Evolutionary conservation across 495 filamentous ascomycete genomes (phyloP).

Genomic region (Penicillium arizonense): DNA sequence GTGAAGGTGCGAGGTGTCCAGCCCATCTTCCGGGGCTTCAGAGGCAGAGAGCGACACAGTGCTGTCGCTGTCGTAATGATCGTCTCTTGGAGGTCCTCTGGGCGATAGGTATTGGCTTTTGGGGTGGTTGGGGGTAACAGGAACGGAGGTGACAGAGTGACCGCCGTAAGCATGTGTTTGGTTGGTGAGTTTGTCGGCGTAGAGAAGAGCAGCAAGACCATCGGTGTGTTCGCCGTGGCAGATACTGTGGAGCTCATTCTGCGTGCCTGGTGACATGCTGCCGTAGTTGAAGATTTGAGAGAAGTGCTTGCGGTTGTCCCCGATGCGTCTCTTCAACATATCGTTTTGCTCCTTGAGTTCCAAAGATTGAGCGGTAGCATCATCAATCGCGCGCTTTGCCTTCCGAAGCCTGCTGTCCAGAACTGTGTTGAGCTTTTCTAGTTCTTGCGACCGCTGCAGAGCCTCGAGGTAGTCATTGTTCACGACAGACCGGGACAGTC

Average conservation of each 20-base stretch:
- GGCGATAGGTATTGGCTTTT: conserved; percentile 56
- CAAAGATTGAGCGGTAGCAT: conserved; percentile 51
- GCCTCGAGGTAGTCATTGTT: conserved; percentile 44
- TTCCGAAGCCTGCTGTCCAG: conserved; percentile 64
- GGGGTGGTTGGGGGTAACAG: conserved; percentile 65
- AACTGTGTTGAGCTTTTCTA: conserved; percentile 62
- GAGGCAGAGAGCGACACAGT: conserved; percentile 75
- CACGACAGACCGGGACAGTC: conserved; percentile 25
- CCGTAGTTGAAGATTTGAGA: conserved; percentile 62
- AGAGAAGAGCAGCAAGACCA: conserved; percentile 73
- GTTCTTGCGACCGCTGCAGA: conserved; percentile 52
- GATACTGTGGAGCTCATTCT: conserved; percentile 45
- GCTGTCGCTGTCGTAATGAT: conserved; percentile 71
- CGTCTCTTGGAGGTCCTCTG: conserved; percentile 50
- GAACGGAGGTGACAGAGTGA: conserved; percentile 62
- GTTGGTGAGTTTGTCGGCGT: conserved; percentile 71
- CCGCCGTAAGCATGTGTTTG: conserved; percentile 34
- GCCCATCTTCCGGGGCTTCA: conserved; percentile 58
- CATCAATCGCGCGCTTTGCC: conserved; percentile 74
- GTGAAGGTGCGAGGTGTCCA: conserved; percentile 9
- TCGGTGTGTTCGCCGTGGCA: conserved; percentile 45
- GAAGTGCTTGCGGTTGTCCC: conserved; percentile 83
- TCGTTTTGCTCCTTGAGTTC: conserved; percentile 65
- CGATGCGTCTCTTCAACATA: conserved; percentile 76
- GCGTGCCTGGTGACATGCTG: conserved; percentile 39